Conservation (phyloP, 371 early-diverging fungal genomes). For the Dinochytrium kinnereticum region DNA sequence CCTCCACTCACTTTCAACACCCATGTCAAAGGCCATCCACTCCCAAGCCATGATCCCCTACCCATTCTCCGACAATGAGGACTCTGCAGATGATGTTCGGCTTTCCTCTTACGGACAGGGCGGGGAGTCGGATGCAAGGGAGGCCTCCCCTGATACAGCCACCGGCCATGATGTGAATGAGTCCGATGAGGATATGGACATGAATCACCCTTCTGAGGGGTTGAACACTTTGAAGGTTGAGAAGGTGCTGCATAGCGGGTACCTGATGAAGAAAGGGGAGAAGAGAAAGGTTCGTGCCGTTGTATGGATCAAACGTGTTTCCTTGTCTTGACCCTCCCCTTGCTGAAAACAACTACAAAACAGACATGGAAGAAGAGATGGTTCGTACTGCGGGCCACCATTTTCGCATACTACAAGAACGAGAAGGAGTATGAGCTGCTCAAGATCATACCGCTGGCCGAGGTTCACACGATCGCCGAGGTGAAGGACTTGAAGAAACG, state of each 20-base stretch:
- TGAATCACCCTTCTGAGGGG: conserved; percentile 19
- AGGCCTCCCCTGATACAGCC: conserved; percentile 4
- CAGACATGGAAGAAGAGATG: conserved; percentile 87
- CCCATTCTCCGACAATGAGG: conserved; percentile 53
- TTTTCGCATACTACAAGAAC: conserved; percentile 84
- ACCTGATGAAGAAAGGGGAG: conserved; percentile 79
- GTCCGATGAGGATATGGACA: conserved; percentile 38
- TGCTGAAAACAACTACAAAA: neutral
- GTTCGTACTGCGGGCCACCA: conserved; percentile 81
- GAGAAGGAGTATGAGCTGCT: conserved; percentile 85
- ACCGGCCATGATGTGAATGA: conserved; percentile 29
- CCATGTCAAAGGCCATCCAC: too few relatives aligned
- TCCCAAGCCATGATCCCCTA: conserved; percentile 20
- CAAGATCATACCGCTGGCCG: conserved; percentile 73
- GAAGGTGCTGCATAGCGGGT: conserved; percentile 70
- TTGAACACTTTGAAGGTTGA: conserved; percentile 63
- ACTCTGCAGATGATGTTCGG: conserved; percentile 37
- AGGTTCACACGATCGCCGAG: conserved; percentile 76
- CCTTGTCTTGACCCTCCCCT: neutral
- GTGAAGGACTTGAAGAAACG: conserved; percentile 68
- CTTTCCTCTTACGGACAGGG: neutral
- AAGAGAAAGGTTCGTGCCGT: conserved; percentile 65
- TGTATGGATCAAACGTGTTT: conserved; percentile 4
- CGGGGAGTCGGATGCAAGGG: neutral
- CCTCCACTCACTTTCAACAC: too few relatives aligned